phyloP scores from a whole-genome alignment of 345 rosid genomes.

The Salix arbutifolia region DNA sequence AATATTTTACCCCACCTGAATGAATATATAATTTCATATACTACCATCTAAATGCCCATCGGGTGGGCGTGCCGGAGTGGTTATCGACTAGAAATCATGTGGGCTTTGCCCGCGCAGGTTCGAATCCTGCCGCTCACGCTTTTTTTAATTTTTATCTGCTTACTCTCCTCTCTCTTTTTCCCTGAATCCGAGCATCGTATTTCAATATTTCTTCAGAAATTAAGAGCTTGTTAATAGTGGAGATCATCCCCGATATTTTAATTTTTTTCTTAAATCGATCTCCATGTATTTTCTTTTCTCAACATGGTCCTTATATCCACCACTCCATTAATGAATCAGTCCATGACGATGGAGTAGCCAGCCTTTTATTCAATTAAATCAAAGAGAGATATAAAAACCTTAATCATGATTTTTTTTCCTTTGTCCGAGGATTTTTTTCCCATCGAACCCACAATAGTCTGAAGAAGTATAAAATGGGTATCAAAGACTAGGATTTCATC shows the following conservation, averaged over 20 bases:
- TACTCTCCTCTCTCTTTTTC: too few species aligned
- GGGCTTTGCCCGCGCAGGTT: constrained; percentile 92
- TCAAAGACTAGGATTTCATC: too few species aligned
- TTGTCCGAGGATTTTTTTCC: not conserved
- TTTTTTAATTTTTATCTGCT: not conserved
- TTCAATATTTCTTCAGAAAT: not conserved
- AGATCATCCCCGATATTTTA: not conserved
- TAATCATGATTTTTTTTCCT: not conserved
- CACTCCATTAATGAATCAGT: not conserved
- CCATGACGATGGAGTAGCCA: not conserved
- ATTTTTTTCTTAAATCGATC: not conserved
- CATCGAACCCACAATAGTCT: too few species aligned
- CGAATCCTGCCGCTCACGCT: constrained; percentile 68
- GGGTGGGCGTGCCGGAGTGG: constrained; percentile 91
- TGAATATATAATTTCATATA: accelerated
- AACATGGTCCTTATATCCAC: not conserved
- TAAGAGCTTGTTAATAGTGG: not conserved
- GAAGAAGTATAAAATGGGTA: too few species aligned
- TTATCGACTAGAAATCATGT: constrained; percentile 97
- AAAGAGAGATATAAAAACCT: not conserved
- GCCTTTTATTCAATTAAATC: not conserved
- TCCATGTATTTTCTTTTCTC: not conserved
- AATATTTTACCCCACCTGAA: too few species aligned
- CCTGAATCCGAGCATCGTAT: not conserved
- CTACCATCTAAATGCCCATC: too few species aligned